Base-by-base conservation (phyloP, 805 yeast species). In the Zygosaccharomyces bisporus region DNA sequence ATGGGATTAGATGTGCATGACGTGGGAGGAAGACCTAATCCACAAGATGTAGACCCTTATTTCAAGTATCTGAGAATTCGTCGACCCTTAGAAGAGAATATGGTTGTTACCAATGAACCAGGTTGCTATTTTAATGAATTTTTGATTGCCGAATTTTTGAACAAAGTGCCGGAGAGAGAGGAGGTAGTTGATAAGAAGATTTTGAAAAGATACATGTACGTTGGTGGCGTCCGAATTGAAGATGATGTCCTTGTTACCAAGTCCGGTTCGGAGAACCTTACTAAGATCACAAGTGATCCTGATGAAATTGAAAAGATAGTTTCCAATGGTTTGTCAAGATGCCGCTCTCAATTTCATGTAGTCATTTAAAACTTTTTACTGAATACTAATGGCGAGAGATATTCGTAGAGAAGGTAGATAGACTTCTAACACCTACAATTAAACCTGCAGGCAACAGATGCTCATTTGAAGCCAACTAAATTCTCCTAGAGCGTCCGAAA, bases 161-260 rank as follows among this genome's bases (percentile, higher is more conserved):
- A 76, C 36, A 60, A 67, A 36, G 56, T 52, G 43, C 70, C 73
- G 3, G 65, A 66, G 37, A 77, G 77, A 54, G 50, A 66, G 27
- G 78, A 77, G 55, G 85, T 69, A 63, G 81, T 91, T 45, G 73
- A 88, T 56, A 62, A 66, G 51, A 80, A 77, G 0, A 80, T 84
- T 5, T 70, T 91, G 49, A 80, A 86, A 44, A 81, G 78, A 57
- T 91, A 89, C 66, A 78, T 84, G 83, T 77, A 83, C 53, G 79
- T 93, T 45, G 99, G 99, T n/a, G 99, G 99, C 35, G 96, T 91
- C 4, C 79, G 99, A 65, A 88, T 91, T 45, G 99, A 91, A 66
- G 99, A 91, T 61, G 97, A 91, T 60, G 75, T 93, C 33, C 68
- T 87, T 35, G 83, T 91, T 23, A 86, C 95, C 1, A 73, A 73